Evolutionary conservation across 2,329 filamentous ascomycete genomes (phyloP).

Genomic region (Penicillium hordei): DNA sequence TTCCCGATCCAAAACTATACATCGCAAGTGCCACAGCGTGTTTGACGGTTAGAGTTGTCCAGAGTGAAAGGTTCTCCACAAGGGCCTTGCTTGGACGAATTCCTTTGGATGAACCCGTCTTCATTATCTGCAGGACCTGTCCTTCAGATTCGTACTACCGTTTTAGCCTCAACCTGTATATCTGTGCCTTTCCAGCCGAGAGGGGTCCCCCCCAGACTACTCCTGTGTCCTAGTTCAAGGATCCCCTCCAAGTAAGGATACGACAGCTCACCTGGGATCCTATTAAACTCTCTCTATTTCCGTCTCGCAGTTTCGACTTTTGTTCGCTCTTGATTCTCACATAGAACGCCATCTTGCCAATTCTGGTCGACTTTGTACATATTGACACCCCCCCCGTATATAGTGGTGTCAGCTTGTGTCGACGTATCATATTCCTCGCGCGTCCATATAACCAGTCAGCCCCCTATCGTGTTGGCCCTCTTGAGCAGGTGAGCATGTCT

Average conservation of each 20-base stretch:
- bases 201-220: no score
- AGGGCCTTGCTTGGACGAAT: conserved; percentile 1
- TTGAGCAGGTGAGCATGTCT: conserved; percentile 12
- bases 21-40: not conserved
- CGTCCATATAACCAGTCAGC: conserved; percentile 1
- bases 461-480: not conserved
- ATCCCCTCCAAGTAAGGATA: conserved; percentile 17
- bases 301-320: conserved; percentile 14
- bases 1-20: not conserved
- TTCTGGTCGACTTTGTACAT: conserved; percentile 10
- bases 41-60: not conserved
- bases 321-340: conserved; percentile 2
- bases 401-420: conserved; percentile 15
- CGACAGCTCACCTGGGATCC: conserved; percentile 21
- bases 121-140: conserved; percentile 9
- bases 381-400: conserved; percentile 18
- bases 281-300: conserved; percentile 19
- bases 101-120: conserved; percentile 5
- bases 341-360: conserved; percentile 1
- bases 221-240: conserved; percentile 20
- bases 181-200: conserved; percentile 18
- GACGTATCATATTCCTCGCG: not conserved
- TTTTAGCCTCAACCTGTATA: conserved; percentile 21
- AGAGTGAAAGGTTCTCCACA: not conserved
- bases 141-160: conserved; percentile 9